Conservation (phyloP, 1,284 basidiomycete genomes). For the Ustanciosporium gigantosporum region DNA sequence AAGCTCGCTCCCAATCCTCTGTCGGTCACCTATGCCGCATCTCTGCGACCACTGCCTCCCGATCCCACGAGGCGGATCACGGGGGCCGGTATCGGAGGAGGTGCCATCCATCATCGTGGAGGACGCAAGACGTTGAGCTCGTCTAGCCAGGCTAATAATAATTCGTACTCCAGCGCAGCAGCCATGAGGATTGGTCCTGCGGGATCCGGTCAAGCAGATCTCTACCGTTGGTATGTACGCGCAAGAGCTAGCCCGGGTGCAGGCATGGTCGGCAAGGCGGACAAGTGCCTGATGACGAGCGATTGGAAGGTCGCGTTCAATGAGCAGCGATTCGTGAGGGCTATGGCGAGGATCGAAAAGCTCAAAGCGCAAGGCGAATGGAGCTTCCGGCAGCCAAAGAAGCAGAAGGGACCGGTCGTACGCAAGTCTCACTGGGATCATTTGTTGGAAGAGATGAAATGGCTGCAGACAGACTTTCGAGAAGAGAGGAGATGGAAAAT, state of each 20-base stretch:
- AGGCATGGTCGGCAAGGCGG: conserved; percentile 58
- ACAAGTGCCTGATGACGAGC: conserved; percentile 56
- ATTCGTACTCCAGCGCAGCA: conserved; percentile 29
- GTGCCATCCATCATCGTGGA: conserved; percentile 53
- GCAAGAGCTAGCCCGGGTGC: conserved; percentile 53
- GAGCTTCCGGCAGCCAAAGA: conserved; percentile 94
- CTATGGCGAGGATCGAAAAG: conserved; percentile 81
- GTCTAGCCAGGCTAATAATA: conserved; percentile 17
- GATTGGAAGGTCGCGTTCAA: conserved; percentile 60
- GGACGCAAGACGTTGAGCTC: conserved; percentile 30
- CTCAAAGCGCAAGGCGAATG: conserved; percentile 81
- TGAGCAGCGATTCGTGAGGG: conserved; percentile 66
- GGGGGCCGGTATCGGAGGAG: conserved; percentile 51
- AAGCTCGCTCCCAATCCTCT: conserved; percentile 55
- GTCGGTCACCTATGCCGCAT: conserved; percentile 57
- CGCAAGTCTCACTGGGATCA: conserved; percentile 94
- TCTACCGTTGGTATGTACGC: conserved; percentile 56
- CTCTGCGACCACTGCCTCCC: conserved; percentile 55
- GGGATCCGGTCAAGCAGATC: conserved; percentile 46
- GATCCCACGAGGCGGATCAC: conserved; percentile 56
- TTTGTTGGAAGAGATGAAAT: conserved; percentile 96
- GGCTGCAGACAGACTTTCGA: conserved; percentile 92
- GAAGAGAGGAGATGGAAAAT: conserved; percentile 94
- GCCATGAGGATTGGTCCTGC: conserved; percentile 42
- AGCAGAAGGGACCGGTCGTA: conserved; percentile 79